These are phyloP conservation scores for Diaporthe capsici DNA, from an alignment of 2,329 filamentous ascomycete genomes.

Conservation along the genomic window DNA sequence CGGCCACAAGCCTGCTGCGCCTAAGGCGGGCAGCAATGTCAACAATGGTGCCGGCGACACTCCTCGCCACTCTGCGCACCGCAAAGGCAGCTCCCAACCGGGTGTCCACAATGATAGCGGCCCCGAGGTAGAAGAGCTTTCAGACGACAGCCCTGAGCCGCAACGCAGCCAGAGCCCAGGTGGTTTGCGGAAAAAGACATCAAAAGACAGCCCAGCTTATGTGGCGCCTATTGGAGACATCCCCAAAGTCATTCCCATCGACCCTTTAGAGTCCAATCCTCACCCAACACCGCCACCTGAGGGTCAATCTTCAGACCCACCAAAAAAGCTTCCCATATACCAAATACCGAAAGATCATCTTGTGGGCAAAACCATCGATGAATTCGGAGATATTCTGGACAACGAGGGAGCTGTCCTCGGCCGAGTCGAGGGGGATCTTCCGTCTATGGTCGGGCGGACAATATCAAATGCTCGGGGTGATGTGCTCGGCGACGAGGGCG, in stretches of 20 bases:
- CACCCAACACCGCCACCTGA: constrained; percentile 30
- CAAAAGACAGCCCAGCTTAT: constrained; percentile 51
- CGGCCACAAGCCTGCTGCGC: constrained; percentile 32
- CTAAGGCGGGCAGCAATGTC: constrained; percentile 23
- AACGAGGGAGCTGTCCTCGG: constrained; percentile 65
- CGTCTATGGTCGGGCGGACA: constrained; percentile 66
- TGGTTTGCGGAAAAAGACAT: constrained; percentile 37
- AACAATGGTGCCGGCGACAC: neutral
- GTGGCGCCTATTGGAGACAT: constrained; percentile 58
- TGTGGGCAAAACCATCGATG: constrained; percentile 64
- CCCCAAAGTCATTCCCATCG: constrained; percentile 52
- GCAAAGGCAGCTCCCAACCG: neutral
- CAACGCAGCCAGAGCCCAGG: constrained; percentile 9
- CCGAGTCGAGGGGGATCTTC: constrained; percentile 67
- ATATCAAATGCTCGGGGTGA: constrained; percentile 62
- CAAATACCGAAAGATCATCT: constrained; percentile 52
- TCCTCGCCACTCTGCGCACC: neutral
- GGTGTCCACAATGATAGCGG: constrained; percentile 33
- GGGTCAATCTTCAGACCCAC: constrained; percentile 1
- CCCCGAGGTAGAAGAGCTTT: constrained; percentile 34
- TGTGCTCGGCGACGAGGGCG: constrained; percentile 59
- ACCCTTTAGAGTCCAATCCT: constrained; percentile 46
- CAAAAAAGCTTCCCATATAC: constrained; percentile 49
- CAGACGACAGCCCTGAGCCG: constrained; percentile 26
- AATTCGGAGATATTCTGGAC: constrained; percentile 68